phyloP scores from a whole-genome alignment of 2,329 filamentous ascomycete species.

The Clarireedia monteithiana region DNA sequence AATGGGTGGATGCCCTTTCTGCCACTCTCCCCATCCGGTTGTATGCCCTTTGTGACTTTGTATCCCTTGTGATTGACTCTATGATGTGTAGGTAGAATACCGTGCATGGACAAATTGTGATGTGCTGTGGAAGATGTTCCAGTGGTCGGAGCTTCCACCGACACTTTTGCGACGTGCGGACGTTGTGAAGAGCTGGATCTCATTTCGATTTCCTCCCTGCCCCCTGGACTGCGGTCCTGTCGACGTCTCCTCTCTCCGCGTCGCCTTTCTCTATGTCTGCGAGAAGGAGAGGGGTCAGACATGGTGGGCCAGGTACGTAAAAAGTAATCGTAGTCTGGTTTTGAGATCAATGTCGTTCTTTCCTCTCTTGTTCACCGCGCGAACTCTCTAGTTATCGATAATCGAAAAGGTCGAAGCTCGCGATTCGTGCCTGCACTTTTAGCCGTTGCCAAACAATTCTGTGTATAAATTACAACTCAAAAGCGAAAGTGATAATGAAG shows the following conservation, averaged over 20 bases:
- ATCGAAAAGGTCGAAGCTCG: not conserved
- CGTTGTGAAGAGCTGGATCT: not conserved
- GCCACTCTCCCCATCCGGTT: conserved; percentile 58
- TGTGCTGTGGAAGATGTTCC: not conserved
- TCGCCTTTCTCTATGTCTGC: not conserved
- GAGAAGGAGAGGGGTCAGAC: not conserved
- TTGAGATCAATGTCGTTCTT: not conserved
- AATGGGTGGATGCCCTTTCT: conserved; percentile 56
- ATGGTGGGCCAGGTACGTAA: conserved; percentile 1
- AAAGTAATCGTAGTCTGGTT: not conserved
- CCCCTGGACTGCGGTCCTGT: not conserved
- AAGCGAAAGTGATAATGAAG: not conserved
- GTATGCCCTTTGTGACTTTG: conserved; percentile 30
- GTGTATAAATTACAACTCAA: not conserved
- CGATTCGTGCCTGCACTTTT: conserved; percentile 1
- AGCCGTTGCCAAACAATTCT: not conserved
- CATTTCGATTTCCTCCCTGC: conserved; percentile 8
- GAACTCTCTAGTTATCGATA: not conserved
- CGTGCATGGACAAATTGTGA: conserved; percentile 4
- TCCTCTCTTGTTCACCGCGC: not conserved
- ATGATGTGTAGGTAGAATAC: conserved; percentile 4
- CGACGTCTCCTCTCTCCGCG: not conserved
- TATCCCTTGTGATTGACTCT: conserved; percentile 17
- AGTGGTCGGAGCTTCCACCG: conserved; percentile 2
- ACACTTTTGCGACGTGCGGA: conserved; percentile 3